Evolutionary conservation across 2,329 filamentous ascomycete species (phyloP), one percentile per base, ranked within the genome.

Genomic region (Cryphonectria radicalis): DNA sequence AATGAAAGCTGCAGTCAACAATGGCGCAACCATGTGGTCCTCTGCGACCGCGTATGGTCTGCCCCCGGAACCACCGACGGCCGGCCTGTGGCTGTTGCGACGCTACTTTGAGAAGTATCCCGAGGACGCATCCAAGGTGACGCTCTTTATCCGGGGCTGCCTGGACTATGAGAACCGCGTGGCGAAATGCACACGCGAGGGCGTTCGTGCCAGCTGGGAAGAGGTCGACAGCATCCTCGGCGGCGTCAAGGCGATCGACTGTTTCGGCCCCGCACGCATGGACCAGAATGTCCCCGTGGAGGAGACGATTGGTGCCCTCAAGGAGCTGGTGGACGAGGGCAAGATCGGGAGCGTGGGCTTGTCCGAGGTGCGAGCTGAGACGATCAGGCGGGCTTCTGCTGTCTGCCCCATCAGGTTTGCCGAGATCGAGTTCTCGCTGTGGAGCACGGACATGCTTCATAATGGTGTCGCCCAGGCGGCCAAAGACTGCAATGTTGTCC

Each of bases 361-460:
- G 11, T 77, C 74, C 14, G 81, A 82, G 65, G 78, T 76, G 13
- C 75, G 77, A 4, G 80, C 80, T 3, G 71, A 74, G 8, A 81
- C 80, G 0, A 79, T 82, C 55, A 73, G 84, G 63, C 82, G 82
- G 70, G 86, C 84, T 37, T 81, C 84, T 63, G 84, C 84, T 67
- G 83, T 89, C 59, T 84, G 86, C 73, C 87, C 86, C 25, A 86
- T 91, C 65, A 82, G 83, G 0, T 85, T 85, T 1, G 88, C 91
- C 10, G 89, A 91, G 76, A 85, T 89, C 35, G 89, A 91, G 76
- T 82, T 90, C 70, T 87, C 84, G 22, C 80, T 90, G 1, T 91
- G 84, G 82, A 81, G 81, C 7, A 88, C 86, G 2, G 85, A 89
- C 37, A 85, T 89, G 63, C 78, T 90, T 6, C 78, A 85, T 25